Evolutionary conservation across 2,329 filamentous ascomycete species (phyloP).

Genomic region (Hypoxylon sp.): DNA sequence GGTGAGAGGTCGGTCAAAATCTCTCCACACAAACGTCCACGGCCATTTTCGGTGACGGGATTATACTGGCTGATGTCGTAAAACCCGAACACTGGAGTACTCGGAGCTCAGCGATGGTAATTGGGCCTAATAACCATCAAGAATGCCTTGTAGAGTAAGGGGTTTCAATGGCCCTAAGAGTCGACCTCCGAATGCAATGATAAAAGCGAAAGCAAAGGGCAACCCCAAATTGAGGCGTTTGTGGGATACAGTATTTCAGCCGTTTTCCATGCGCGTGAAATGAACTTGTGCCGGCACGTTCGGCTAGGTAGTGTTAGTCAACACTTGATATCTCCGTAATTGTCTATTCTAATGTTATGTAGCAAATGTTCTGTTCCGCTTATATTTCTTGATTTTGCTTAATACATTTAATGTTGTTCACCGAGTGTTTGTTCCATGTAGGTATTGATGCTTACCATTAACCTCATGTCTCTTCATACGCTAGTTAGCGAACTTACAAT

Average conservation of each 20-base stretch:
- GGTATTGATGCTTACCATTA: background rate
- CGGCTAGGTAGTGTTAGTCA: background rate
- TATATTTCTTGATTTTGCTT: background rate
- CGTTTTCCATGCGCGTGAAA: background rate
- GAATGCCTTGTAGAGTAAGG: background rate
- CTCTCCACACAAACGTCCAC: background rate
- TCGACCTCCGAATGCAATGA: conserved; percentile 9
- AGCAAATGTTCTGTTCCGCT: background rate
- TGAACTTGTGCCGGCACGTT: background rate
- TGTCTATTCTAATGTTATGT: background rate
- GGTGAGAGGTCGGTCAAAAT: background rate
- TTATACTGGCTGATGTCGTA: conserved; percentile 7
- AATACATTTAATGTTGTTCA: background rate
- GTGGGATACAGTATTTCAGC: background rate
- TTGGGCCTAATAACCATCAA: conserved; percentile 4
- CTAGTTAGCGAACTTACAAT: background rate
- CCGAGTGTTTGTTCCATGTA: conserved; percentile 1
- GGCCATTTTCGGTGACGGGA: conserved; percentile 1
- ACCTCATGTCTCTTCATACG: background rate
- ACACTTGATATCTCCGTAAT: background rate
- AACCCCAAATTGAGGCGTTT: conserved; percentile 8
- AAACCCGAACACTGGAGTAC: conserved; percentile 13
- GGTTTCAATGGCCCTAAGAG: conserved; percentile 1
- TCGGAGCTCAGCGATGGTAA: background rate
- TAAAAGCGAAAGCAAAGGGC: conserved; percentile 7